phyloP scores from a whole-genome alignment of 805 yeast species.

The Candida ovalis region DNA sequence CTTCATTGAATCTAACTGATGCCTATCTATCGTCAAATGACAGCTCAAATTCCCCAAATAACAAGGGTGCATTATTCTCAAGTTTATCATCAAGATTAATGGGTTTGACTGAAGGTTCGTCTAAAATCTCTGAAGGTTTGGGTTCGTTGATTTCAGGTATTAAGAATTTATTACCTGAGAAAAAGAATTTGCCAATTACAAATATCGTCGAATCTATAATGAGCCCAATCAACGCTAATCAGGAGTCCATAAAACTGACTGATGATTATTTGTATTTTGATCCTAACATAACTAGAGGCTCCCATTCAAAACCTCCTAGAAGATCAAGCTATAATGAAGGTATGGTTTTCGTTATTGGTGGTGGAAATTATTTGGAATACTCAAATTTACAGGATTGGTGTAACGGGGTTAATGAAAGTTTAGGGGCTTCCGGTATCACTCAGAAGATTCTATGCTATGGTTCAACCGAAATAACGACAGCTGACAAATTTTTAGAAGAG shows the following conservation, averaged over 20 bases:
- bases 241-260: constrained; percentile 63
- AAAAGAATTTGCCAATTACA: constrained; percentile 84
- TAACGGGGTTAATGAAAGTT: constrained; percentile 23
- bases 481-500: constrained; percentile 65
- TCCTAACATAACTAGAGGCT: constrained; percentile 82
- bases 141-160: constrained; percentile 86
- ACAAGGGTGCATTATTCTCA: constrained; percentile 53
- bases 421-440: constrained; percentile 10
- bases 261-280: constrained; percentile 91
- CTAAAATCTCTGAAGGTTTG: constrained; percentile 77
- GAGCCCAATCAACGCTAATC: constrained; percentile 70
- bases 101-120: constrained; percentile 68
- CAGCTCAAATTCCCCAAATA: constrained; percentile 30
- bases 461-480: constrained; percentile 71
- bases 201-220: constrained; percentile 86
- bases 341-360: constrained; percentile 91
- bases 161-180: constrained; percentile 82
- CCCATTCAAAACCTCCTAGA: constrained; percentile 84
- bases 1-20: constrained; percentile 34
- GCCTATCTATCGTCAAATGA: constrained; percentile 18
- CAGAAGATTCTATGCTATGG: constrained; percentile 75
- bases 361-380: constrained; percentile 93
- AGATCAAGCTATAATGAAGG: constrained; percentile 78
- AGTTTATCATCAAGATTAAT: constrained; percentile 75
- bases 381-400: constrained; percentile 91